A percentile compares a stretch with the other conserved stretches of the same genome.
Conservation (phyloP, 2,329 filamentous ascomycete genomes). For the Colletotrichum tamarilloi region DNA sequence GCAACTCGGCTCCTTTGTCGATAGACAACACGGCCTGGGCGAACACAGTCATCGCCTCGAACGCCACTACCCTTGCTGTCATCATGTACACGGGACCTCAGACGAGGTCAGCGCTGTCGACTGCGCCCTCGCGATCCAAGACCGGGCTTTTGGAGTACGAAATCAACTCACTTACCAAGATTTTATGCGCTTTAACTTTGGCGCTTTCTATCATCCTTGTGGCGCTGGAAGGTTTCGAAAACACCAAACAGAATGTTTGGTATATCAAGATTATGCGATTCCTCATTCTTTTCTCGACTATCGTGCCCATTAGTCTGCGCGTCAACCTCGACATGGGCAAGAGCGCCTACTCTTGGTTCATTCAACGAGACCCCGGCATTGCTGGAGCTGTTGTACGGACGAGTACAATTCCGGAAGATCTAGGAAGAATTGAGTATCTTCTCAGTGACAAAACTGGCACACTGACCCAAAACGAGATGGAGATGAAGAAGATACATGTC, state of each 20-base stretch:
- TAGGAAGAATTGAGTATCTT: conserved; percentile 95
- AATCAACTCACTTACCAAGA: conserved; percentile 97
- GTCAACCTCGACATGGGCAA: conserved; percentile 99
- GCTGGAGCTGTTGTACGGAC: conserved; percentile 93
- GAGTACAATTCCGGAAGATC: conserved; percentile 95
- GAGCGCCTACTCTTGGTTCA: conserved; percentile 94
- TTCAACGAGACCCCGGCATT: conserved; percentile 90
- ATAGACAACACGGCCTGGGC: conserved; percentile 99
- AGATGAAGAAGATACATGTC: conserved; percentile 98
- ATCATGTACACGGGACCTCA: conserved; percentile 96
- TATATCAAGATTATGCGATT: conserved; percentile 99
- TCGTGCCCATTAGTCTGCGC: conserved; percentile 95
- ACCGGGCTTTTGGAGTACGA: conserved; percentile 94
- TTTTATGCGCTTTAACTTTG: conserved; percentile 89
- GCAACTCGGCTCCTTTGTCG: conserved; percentile 77
- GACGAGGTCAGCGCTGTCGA: conserved; percentile 93
- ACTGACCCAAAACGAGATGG: conserved; percentile 97
- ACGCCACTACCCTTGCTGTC: conserved; percentile 86
- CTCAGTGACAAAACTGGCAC: conserved; percentile 99
- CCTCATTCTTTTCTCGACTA: conserved; percentile 97
- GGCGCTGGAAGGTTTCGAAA: conserved; percentile 83
- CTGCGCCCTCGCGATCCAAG: conserved; percentile 91
- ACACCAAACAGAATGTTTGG: conserved; percentile 77
- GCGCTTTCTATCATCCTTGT: conserved; percentile 89
- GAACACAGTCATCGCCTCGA: conserved; percentile 95